Percentiles rank a stretch among this genome's conserved stretches.
These are phyloP conservation scores for Cordyceps militaris DNA, from an alignment of 2,329 filamentous ascomycete genomes.

Conservation along the genomic window DNA sequence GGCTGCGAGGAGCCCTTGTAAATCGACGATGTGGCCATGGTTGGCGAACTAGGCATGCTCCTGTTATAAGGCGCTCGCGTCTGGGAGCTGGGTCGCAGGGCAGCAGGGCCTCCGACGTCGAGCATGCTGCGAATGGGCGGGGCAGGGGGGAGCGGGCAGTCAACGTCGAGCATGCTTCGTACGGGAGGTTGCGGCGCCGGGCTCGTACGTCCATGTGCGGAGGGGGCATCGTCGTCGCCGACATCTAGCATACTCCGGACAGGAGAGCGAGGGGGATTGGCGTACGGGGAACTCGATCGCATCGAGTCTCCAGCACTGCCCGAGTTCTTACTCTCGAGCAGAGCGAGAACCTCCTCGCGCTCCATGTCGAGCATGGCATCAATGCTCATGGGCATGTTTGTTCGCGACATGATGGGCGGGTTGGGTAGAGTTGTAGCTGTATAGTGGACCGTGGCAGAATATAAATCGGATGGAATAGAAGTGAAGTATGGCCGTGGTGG, in stretches of 20 bases:
- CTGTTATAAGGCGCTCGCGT: conserved; percentile 18
- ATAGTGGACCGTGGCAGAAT: not conserved
- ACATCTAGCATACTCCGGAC: conserved; percentile 63
- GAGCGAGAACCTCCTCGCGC: conserved; percentile 62
- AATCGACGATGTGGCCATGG: conserved; percentile 15
- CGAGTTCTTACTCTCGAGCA: conserved; percentile 49
- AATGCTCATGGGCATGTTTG: conserved; percentile 57
- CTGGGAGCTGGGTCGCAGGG: conserved; percentile 19
- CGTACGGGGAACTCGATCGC: conserved; percentile 48
- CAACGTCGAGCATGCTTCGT: conserved; percentile 60
- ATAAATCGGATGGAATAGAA: not conserved
- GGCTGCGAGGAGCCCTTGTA: conserved; percentile 16
- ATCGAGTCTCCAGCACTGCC: conserved; percentile 29
- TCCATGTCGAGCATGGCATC: conserved; percentile 73
- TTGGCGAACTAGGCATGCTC: conserved; percentile 29
- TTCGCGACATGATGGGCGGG: conserved; percentile 24
- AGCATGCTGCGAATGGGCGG: conserved; percentile 45
- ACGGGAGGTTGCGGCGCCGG: conserved; percentile 46
- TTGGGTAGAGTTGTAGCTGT: not conserved
- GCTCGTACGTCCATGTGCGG: conserved; percentile 18
- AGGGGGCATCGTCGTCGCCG: conserved; percentile 34
- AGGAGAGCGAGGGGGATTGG: conserved; percentile 54
- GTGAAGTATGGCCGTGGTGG: not conserved
- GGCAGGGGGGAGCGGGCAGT: conserved; percentile 32
- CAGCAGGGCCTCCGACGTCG: conserved; percentile 35